phyloP scores from a whole-genome alignment of 805 yeast species.

The Lipomyces mesembrius region DNA sequence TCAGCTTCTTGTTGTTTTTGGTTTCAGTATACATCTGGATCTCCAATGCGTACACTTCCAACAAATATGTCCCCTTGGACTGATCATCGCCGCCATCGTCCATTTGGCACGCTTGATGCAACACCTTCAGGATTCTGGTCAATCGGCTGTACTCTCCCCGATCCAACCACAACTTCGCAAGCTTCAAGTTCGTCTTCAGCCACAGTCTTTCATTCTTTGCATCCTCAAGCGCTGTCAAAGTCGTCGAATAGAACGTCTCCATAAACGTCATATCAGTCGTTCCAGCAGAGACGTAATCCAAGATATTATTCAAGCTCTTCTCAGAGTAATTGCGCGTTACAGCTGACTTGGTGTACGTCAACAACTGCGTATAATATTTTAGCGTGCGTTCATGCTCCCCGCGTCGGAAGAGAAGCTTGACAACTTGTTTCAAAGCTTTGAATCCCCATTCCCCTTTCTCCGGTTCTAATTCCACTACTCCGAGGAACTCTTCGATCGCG shows the following conservation, averaged over 20 bases:
- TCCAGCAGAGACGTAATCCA: conserved; percentile 42
- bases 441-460: conserved; percentile 45
- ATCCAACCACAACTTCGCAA: conserved; percentile 45
- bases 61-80: conserved; percentile 44
- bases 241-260: conserved; percentile 41
- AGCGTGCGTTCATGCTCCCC: conserved; percentile 38
- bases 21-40: conserved; percentile 57
- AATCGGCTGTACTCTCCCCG: conserved; percentile 36
- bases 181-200: conserved; percentile 42
- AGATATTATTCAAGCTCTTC: conserved; percentile 45
- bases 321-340: conserved; percentile 46
- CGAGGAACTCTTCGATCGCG: conserved; percentile 44
- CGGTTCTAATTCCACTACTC: conserved; percentile 39
- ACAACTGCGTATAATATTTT: conserved; percentile 36
- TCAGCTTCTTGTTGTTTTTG: conserved; percentile 49
- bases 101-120: conserved; percentile 37
- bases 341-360: conserved; percentile 35
- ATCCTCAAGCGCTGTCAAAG: conserved; percentile 41
- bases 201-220: conserved; percentile 43
- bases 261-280: conserved; percentile 38
- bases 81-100: conserved; percentile 39
- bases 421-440: conserved; percentile 46
- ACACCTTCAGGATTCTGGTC: conserved; percentile 25
- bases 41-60: conserved; percentile 71
- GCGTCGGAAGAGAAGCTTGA: conserved; percentile 43